phyloP scores from a whole-genome alignment of 331 rosid species.

The Rhamnella rubrinervis region DNA sequence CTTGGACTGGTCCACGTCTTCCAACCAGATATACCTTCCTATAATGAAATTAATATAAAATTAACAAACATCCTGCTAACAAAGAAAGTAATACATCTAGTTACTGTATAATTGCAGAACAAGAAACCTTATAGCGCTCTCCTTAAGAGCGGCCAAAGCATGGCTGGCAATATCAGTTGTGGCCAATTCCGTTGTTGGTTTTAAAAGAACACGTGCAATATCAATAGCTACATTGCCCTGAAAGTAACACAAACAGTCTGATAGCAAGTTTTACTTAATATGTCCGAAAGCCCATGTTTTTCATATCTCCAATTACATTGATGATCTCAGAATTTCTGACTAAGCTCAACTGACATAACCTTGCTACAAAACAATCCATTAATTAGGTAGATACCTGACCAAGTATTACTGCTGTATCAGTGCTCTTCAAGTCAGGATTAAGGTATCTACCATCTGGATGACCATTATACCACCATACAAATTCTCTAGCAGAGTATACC shows the following conservation, averaged over 20 bases:
- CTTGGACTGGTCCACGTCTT: constrained; percentile 96
- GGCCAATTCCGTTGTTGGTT: constrained; percentile 66
- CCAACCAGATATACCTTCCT: constrained; percentile 92
- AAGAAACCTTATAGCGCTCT: constrained; percentile 76
- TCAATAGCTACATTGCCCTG: constrained; percentile 99
- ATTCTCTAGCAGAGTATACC: constrained; percentile 82
- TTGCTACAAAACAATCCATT: neutral
- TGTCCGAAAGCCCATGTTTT: neutral
- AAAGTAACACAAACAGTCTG: constrained; percentile 26
- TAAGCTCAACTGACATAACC: neutral
- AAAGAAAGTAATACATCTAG: constrained; percentile 11
- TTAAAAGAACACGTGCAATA: constrained; percentile 78
- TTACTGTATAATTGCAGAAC: constrained; percentile 12
- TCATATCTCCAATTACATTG: neutral
- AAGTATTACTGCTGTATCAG: constrained; percentile 84
- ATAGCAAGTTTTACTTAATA: neutral
- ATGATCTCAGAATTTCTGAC: neutral
- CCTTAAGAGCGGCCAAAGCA: constrained; percentile 74
- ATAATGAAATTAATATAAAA: constrained; percentile 15
- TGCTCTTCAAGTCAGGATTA: constrained; percentile 68
- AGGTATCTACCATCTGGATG: constrained; percentile 79
- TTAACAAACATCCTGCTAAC: constrained; percentile 5
- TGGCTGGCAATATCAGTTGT: constrained; percentile 80
- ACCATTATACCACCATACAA: constrained; percentile 99
- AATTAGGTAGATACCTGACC: constrained; percentile 68